Evolutionary conservation across 768 basidiomycete genomes (phyloP).

Genomic region (Xerocomellus intermedius): DNA sequence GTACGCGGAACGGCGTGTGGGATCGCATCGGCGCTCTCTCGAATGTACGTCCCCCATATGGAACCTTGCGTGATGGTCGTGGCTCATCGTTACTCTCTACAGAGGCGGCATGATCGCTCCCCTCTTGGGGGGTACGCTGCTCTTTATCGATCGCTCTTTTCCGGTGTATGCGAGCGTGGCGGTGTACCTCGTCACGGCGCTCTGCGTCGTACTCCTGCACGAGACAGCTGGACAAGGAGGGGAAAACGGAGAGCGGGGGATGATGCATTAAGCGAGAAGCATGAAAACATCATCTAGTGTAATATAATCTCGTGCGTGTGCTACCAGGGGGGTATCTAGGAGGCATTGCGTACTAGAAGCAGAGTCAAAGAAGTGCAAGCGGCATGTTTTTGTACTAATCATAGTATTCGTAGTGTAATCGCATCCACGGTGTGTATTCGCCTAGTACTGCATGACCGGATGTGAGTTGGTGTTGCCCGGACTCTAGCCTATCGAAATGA

Average conservation of each 20-base stretch:
- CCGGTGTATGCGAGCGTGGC: constrained; percentile 76
- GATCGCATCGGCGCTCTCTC: constrained; percentile 79
- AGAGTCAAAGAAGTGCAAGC: too few species aligned
- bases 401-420: too few species aligned
- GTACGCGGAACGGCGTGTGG: constrained; percentile 89
- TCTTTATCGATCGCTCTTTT: constrained; percentile 63
- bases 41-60: constrained; percentile 55
- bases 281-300: too few species aligned
- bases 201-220: constrained; percentile 58
- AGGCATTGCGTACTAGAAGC: too few species aligned
- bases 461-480: too few species aligned
- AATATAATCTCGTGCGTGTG: too few species aligned
- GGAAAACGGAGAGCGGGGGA: constrained; percentile 9
- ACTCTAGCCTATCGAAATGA: too few species aligned
- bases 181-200: constrained; percentile 60
- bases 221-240: constrained; percentile 46
- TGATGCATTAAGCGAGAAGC: constrained; percentile 20
- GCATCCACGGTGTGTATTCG: too few species aligned
- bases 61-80: too few species aligned
- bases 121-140: constrained; percentile 68
- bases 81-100: not conserved
- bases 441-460: too few species aligned
- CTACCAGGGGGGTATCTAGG: too few species aligned
- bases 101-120: constrained; percentile 92
- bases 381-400: too few species aligned